Evolutionary conservation across 306 rosid species (phyloP).

Genomic region (Cucumis cinereus): DNA sequence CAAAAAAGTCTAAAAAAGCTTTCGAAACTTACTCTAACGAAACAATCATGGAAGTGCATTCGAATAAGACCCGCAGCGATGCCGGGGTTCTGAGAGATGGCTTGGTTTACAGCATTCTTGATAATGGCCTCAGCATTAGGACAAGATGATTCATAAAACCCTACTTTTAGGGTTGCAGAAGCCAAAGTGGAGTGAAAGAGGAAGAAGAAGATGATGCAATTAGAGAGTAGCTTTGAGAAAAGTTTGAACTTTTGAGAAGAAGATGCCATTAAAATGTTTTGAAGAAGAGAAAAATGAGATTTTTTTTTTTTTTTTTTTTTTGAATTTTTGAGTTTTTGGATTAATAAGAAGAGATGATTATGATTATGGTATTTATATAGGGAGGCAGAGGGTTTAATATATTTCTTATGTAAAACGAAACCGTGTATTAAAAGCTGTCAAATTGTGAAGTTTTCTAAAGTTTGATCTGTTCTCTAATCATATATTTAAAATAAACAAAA

Average conservation of each 20-base stretch:
- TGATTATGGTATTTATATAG: too few species aligned
- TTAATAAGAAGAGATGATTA: too few species aligned
- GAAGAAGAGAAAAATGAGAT: background rate
- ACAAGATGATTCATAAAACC: slow-evolving; percentile 18
- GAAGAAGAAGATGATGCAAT: background rate
- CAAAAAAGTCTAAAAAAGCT: background rate
- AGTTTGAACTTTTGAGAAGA: background rate
- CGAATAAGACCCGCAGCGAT: slow-evolving; percentile 31
- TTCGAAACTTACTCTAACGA: slow-evolving; percentile 19
- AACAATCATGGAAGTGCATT: slow-evolving; percentile 38
- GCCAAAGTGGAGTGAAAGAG: background rate
- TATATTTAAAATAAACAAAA: too few species aligned
- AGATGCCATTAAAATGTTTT: background rate
- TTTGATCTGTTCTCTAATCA: too few species aligned
- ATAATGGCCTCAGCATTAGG: slow-evolving; percentile 21
- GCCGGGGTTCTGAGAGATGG: slow-evolving; percentile 20
- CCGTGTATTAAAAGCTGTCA: too few species aligned
- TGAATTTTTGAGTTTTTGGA: too few species aligned
- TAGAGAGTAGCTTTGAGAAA: background rate
- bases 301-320: too few species aligned
- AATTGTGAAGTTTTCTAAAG: too few species aligned
- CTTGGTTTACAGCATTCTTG: slow-evolving; percentile 19
- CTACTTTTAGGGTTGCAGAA: slow-evolving; percentile 7
- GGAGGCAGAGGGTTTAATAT: too few species aligned
- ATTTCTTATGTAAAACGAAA: too few species aligned